Evolutionary conservation across 83 land plant species (phyloP).

Genomic region (Picea abies): DNA sequence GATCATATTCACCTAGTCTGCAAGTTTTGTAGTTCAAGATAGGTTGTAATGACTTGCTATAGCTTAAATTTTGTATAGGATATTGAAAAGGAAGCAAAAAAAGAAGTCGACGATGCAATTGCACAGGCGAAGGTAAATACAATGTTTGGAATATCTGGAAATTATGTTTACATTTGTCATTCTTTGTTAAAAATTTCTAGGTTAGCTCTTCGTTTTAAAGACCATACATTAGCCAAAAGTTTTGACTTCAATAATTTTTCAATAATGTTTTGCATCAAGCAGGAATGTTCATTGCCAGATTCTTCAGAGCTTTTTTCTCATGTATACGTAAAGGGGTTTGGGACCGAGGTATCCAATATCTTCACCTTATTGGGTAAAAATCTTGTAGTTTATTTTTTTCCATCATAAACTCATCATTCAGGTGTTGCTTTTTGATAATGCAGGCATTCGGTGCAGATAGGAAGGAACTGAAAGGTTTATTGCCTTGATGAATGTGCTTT

Average conservation of each 20-base stretch:
- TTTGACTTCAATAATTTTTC: neutral
- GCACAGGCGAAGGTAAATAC: too few species aligned
- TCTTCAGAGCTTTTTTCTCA: conserved; percentile 74
- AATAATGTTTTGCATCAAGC: conserved; percentile 21
- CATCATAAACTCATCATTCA: neutral
- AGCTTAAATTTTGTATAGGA: conserved; percentile 44
- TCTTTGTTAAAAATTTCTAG: too few species aligned
- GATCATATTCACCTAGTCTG: neutral
- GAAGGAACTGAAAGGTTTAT: conserved; percentile 49
- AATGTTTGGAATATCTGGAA: too few species aligned
- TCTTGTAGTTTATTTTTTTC: neutral
- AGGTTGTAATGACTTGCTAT: neutral
- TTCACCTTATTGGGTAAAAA: neutral
- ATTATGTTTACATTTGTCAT: too few species aligned
- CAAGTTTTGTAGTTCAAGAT: neutral
- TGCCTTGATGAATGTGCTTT: conserved; percentile 42
- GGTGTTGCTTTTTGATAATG: conserved; percentile 13
- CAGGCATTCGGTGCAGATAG: conserved; percentile 74
- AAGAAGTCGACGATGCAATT: too few species aligned
- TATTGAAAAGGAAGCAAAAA: conserved; percentile 82
- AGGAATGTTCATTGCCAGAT: conserved; percentile 95
- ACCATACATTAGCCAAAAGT: too few species aligned
- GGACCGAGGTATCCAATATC: conserved; percentile 54
- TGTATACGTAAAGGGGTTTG: conserved; percentile 79
- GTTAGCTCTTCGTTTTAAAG: too few species aligned